Percentiles rank a stretch among this genome's conserved stretches.
Conservation (phyloP, 805 yeast species). For the Metschnikowia kofuensis region DNA sequence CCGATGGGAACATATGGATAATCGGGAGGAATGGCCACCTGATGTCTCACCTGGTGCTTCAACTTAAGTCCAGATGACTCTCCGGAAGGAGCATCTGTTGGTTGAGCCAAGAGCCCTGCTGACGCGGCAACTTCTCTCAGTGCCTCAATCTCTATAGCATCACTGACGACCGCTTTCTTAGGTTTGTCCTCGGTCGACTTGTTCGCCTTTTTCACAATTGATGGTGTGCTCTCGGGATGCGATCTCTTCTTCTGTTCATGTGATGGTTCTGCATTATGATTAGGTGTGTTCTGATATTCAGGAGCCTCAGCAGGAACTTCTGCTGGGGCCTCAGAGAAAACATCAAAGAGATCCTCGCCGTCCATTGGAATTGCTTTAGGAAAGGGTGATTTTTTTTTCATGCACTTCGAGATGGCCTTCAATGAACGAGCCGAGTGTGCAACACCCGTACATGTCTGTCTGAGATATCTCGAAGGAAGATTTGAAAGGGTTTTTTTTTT, state of each 20-base stretch:
- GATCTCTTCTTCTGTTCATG: constrained; percentile 3
- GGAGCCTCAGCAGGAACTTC: constrained; percentile 23
- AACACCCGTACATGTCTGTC: not conserved
- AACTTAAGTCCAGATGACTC: constrained; percentile 48
- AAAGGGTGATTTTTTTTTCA: not conserved
- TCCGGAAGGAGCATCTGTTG: constrained; percentile 26
- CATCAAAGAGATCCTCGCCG: constrained; percentile 59
- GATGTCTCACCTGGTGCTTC: constrained; percentile 94
- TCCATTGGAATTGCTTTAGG: constrained; percentile 23
- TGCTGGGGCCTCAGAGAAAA: constrained; percentile 55
- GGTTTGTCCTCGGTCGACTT: constrained; percentile 21
- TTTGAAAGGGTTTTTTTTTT: too few relatives aligned
- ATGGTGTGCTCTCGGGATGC: not conserved
- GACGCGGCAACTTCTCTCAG: constrained; percentile 85
- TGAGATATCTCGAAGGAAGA: too few relatives aligned
- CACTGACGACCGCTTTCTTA: constrained; percentile 75
- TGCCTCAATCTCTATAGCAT: constrained; percentile 84
- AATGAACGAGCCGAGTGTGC: not conserved
- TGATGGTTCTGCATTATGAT: not conserved
- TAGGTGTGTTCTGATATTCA: not conserved
- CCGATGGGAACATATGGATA: constrained; percentile 86
- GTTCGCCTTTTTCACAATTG: constrained; percentile 3
- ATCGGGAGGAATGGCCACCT: constrained; percentile 93
- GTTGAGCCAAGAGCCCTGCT: constrained; percentile 53
- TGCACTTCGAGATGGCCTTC: not conserved